A percentile compares a stretch with the other conserved stretches of the same genome.
phyloP scores from a whole-genome alignment of 805 yeast species.

The Candida orba region DNA sequence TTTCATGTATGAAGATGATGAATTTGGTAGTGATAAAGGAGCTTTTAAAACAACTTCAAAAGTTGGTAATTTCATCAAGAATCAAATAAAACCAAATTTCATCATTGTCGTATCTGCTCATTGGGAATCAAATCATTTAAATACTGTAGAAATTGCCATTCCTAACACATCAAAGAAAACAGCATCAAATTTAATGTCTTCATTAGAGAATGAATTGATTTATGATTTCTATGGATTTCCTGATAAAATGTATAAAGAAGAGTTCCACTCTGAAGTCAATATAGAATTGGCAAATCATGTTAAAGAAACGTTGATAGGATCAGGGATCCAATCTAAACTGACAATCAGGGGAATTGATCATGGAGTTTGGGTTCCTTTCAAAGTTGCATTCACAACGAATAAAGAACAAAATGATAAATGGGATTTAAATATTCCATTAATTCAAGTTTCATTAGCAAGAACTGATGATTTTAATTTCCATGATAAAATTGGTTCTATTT shows the following conservation, averaged over 20 bases:
- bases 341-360: slow-evolving; percentile 69
- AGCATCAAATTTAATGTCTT: not conserved
- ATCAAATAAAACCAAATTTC: slow-evolving; percentile 52
- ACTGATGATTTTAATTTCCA: slow-evolving; percentile 36
- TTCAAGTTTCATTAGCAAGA: slow-evolving; percentile 33
- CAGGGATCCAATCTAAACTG: slow-evolving; percentile 39
- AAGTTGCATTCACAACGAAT: slow-evolving; percentile 53
- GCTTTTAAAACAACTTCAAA: slow-evolving; percentile 47
- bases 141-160: slow-evolving; percentile 41
- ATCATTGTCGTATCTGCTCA: slow-evolving; percentile 69
- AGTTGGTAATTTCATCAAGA: slow-evolving; percentile 46
- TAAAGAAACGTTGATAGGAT: slow-evolving; percentile 29
- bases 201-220: slow-evolving; percentile 46
- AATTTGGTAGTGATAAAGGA: slow-evolving; percentile 45
- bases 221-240: slow-evolving; percentile 80
- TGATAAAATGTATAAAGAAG: slow-evolving; percentile 49
- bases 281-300: slow-evolving; percentile 38
- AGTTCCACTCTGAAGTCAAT: slow-evolving; percentile 48
- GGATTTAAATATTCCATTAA: slow-evolving; percentile 30
- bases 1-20: slow-evolving; percentile 51
- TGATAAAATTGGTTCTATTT: slow-evolving; percentile 47
- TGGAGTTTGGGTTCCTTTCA: slow-evolving; percentile 77
- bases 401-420: slow-evolving; percentile 18
- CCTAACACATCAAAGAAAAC: slow-evolving; percentile 24
- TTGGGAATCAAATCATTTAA: slow-evolving; percentile 49